Evolutionary conservation across 108 stramenopile species (phyloP).

Genomic region (Mediolabrus comicus): DNA sequence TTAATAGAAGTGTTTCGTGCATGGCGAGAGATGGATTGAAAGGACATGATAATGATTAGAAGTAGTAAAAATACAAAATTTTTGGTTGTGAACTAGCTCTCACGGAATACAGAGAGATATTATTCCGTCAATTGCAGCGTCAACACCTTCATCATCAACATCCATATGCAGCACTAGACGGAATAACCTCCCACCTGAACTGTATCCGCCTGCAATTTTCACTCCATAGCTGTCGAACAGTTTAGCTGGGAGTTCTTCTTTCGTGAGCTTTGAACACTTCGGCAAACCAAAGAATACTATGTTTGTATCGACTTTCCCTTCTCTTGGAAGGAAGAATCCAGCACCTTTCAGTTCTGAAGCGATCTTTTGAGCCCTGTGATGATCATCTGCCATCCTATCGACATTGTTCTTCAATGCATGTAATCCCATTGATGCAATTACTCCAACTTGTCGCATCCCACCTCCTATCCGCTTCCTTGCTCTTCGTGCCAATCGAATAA

Average conservation of each 20-base stretch:
- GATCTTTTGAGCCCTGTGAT: constrained; percentile 61
- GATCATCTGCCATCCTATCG: constrained; percentile 86
- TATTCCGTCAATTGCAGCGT: constrained; percentile 31
- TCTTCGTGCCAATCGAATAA: constrained; percentile 80
- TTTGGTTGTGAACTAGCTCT: background rate
- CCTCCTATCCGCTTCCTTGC: constrained; percentile 95
- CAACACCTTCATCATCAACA: constrained; percentile 60
- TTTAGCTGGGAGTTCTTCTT: constrained; percentile 46
- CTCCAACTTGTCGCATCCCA: constrained; percentile 95
- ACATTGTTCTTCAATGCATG: constrained; percentile 85
- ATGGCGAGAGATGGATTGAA: background rate
- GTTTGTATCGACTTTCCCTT: constrained; percentile 77
- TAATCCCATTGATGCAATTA: constrained; percentile 90
- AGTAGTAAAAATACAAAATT: background rate
- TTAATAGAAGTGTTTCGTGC: constrained; percentile 22
- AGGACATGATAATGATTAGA: background rate
- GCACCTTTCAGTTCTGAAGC: constrained; percentile 49
- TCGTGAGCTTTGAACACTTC: constrained; percentile 39
- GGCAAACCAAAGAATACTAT: constrained; percentile 84
- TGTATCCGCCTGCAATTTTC: constrained; percentile 70
- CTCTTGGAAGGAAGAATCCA: constrained; percentile 62
- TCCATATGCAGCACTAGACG: constrained; percentile 74
- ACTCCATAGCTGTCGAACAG: constrained; percentile 58
- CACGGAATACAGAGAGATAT: constrained; percentile 19
- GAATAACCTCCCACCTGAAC: constrained; percentile 68